Conservation (phyloP, 192 early-diverging fungal genomes). For the Linnemannia schmuckeri region DNA sequence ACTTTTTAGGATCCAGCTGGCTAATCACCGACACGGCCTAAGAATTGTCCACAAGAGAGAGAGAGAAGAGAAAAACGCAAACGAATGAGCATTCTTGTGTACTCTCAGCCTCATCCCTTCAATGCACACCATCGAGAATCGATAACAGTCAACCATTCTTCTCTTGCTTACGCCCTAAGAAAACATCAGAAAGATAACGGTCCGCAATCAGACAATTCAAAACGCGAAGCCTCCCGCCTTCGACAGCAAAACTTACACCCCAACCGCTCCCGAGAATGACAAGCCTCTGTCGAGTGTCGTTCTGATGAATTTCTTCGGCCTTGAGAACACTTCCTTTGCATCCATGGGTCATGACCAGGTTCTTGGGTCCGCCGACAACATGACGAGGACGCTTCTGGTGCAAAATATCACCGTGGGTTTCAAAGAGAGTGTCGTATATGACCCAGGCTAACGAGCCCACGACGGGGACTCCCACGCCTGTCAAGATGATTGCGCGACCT, state of each 20-base stretch:
- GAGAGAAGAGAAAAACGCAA: not conserved
- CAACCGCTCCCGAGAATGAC: conserved; percentile 70
- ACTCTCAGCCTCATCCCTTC: not conserved
- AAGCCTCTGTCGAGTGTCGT: conserved; percentile 59
- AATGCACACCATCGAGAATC: not conserved
- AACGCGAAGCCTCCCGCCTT: not conserved
- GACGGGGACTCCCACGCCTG: conserved; percentile 22
- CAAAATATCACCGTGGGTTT: conserved; percentile 20
- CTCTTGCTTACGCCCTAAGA: not conserved
- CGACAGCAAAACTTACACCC: conserved; percentile 53
- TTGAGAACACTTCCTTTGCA: conserved; percentile 45
- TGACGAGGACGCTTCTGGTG: conserved; percentile 32
- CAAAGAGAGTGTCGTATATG: conserved; percentile 17
- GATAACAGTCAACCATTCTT: not conserved
- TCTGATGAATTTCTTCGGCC: conserved; percentile 56
- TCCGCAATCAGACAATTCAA: not conserved
- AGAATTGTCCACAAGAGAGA: not conserved
- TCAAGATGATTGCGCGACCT: conserved; percentile 24
- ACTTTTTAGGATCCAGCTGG: conserved; percentile 66
- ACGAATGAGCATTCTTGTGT: not conserved
- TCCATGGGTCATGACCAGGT: conserved; percentile 58
- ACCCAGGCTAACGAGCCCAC: conserved; percentile 20
- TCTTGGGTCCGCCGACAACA: conserved; percentile 61
- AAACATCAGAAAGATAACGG: not conserved
- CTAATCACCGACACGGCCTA: conserved; percentile 63